Percentiles rank a stretch among this genome's conserved stretches.
Conservation (phyloP, 176 grass and related monocot species). For the Hordeum vulgare region MorexV3_pseudomolecules_assembly NC_058518.1:514906465-514906964, state of each 20-base stretch:
- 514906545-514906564: slow-evolving; percentile 82
- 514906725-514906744: slow-evolving; percentile 89
- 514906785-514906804: background rate
- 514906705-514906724: slow-evolving; percentile 85
- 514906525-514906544: slow-evolving; percentile 49
- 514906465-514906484: slow-evolving; percentile 49
- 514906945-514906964: slow-evolving; percentile 81
- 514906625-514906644: slow-evolving; percentile 73
- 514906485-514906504: slow-evolving; percentile 46
- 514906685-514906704: slow-evolving; percentile 40
- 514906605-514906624: slow-evolving; percentile 90
- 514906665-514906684: slow-evolving; percentile 51
- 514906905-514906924: slow-evolving; percentile 83
- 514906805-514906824: background rate
- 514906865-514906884: slow-evolving; percentile 55
- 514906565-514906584: slow-evolving; percentile 90
- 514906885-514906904: slow-evolving; percentile 69
- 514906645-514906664: slow-evolving; percentile 71
- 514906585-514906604: slow-evolving; percentile 80
- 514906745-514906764: slow-evolving; percentile 35
- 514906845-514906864: slow-evolving; percentile 77
- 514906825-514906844: slow-evolving; percentile 84
- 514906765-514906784: slow-evolving; percentile 3
- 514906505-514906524: slow-evolving; percentile 53
- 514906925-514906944: slow-evolving; percentile 84